Conservation (phyloP, 2,329 filamentous ascomycete genomes). For the Byssoonygena ceratinophila region DNA sequence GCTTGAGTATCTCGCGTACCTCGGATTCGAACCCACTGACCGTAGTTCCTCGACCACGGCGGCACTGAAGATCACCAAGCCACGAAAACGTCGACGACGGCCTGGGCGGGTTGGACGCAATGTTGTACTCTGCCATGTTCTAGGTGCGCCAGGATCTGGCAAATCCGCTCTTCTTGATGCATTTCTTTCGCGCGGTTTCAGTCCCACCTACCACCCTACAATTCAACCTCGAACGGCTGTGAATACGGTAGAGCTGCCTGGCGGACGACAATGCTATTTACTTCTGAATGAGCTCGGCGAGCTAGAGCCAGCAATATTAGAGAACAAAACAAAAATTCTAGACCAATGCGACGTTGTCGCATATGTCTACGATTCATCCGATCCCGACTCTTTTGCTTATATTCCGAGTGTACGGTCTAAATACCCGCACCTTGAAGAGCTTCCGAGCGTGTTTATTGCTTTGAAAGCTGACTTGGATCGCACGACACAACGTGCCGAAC, state of each 20-base stretch:
- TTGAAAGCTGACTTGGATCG: slow-evolving; percentile 94
- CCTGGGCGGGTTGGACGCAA: slow-evolving; percentile 84
- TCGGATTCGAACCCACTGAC: slow-evolving; percentile 79
- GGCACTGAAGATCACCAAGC: slow-evolving; percentile 84
- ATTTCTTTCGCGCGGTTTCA: slow-evolving; percentile 82
- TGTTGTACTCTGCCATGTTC: slow-evolving; percentile 84
- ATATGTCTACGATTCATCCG: slow-evolving; percentile 92
- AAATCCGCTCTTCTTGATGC: slow-evolving; percentile 87
- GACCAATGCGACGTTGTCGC: slow-evolving; percentile 90
- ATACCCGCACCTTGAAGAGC: slow-evolving; percentile 72
- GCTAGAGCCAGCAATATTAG: slow-evolving; percentile 85
- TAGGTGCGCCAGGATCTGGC: slow-evolving; percentile 75
- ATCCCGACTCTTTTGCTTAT: slow-evolving; percentile 90
- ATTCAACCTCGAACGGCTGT: slow-evolving; percentile 90
- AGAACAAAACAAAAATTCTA: slow-evolving; percentile 72
- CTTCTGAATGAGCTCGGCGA: slow-evolving; percentile 93
- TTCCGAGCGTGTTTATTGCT: slow-evolving; percentile 84
- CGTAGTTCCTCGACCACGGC: slow-evolving; percentile 60
- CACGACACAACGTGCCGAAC: slow-evolving; percentile 84
- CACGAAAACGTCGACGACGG: slow-evolving; percentile 71
- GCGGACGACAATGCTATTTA: slow-evolving; percentile 92
- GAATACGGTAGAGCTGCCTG: slow-evolving; percentile 90
- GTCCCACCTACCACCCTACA: slow-evolving; percentile 73
- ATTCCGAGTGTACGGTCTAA: slow-evolving; percentile 70
- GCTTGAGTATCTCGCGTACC: slow-evolving; percentile 86